Conservation (phyloP, 139 green algal genomes). For the Haematococcus lacustris region DNA sequence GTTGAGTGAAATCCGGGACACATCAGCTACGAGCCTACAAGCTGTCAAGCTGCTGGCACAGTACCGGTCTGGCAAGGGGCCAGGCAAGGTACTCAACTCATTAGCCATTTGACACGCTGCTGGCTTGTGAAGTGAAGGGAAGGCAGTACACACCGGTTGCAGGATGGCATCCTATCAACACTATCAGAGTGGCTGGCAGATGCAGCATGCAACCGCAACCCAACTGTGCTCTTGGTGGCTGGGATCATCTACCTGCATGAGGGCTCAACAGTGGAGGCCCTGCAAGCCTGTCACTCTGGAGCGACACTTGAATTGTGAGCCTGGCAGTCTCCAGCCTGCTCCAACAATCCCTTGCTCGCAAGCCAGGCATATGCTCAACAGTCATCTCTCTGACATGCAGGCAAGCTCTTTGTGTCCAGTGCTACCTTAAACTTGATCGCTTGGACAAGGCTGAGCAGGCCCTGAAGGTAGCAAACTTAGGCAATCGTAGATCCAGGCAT, state of each 20-base stretch:
- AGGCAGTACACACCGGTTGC: slow-evolving; percentile 34
- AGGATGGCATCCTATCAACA: slow-evolving; percentile 55
- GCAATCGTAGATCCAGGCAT: too few relatives aligned
- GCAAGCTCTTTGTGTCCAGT: slow-evolving; percentile 73
- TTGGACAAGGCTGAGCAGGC: slow-evolving; percentile 85
- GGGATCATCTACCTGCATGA: slow-evolving; percentile 39
- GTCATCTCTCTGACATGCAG: slow-evolving; percentile 23
- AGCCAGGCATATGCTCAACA: background rate
- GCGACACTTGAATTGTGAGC: slow-evolving; percentile 73
- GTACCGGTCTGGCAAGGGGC: slow-evolving; percentile 57
- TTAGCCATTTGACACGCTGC: background rate
- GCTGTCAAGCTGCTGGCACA: slow-evolving; percentile 85
- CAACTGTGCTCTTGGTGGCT: slow-evolving; percentile 18
- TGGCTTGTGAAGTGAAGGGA: too few relatives aligned
- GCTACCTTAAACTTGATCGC: slow-evolving; percentile 87
- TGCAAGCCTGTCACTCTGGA: slow-evolving; percentile 77
- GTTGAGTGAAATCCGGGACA: slow-evolving; percentile 79
- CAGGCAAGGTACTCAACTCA: slow-evolving; percentile 41
- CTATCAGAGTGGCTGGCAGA: slow-evolving; percentile 75
- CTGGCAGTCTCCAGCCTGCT: too few relatives aligned
- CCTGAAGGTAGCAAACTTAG: slow-evolving; percentile 71
- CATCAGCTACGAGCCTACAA: slow-evolving; percentile 65
- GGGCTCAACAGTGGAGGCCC: slow-evolving; percentile 86
- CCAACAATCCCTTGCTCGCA: background rate
- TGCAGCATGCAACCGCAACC: slow-evolving; percentile 63